A percentile compares a stretch with the other conserved stretches of the same genome.
Conservation (phyloP, 2,329 filamentous ascomycete genomes). For the Sporothrix luriei region DNA sequence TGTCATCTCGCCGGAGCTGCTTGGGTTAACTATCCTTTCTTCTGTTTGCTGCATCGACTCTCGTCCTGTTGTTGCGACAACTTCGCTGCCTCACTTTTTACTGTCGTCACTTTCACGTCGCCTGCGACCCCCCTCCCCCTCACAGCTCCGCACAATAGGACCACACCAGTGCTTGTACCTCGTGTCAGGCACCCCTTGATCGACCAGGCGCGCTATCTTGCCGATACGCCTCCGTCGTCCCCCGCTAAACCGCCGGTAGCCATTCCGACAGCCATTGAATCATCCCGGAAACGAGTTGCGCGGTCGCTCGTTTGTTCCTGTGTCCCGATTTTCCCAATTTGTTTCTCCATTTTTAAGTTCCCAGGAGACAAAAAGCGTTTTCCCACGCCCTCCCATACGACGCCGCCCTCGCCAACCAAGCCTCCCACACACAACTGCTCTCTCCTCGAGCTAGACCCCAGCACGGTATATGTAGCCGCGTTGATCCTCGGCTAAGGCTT, state of each 20-base stretch:
- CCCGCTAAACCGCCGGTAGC: constrained; percentile 25
- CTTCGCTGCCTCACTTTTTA: background rate
- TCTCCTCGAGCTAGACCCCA: constrained; percentile 11
- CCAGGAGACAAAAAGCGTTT: constrained; percentile 7
- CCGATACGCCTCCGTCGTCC: constrained; percentile 29
- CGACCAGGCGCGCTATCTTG: constrained; percentile 16
- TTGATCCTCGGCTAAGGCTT: constrained; percentile 35
- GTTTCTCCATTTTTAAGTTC: background rate
- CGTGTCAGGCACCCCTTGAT: constrained; percentile 16
- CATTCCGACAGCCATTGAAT: constrained; percentile 21
- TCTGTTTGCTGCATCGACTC: background rate
- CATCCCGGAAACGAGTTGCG: constrained; percentile 21
- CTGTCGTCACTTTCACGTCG: background rate
- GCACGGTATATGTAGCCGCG: constrained; percentile 32
- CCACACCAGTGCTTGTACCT: background rate
- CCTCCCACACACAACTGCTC: constrained; percentile 13
- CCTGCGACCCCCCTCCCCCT: constrained; percentile 2
- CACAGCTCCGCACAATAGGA: constrained; percentile 10
- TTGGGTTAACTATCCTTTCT: too few relatives aligned
- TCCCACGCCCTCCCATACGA: constrained; percentile 2
- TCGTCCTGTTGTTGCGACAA: background rate
- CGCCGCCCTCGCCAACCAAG: constrained; percentile 10
- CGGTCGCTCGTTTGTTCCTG: constrained; percentile 17
- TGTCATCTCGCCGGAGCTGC: background rate
- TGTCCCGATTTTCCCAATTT: constrained; percentile 1